Evolutionary conservation across 2,329 filamentous ascomycete species (phyloP), one percentile per base, ranked within the genome.

Genomic region (Atkinsonella hypoxylon): DNA sequence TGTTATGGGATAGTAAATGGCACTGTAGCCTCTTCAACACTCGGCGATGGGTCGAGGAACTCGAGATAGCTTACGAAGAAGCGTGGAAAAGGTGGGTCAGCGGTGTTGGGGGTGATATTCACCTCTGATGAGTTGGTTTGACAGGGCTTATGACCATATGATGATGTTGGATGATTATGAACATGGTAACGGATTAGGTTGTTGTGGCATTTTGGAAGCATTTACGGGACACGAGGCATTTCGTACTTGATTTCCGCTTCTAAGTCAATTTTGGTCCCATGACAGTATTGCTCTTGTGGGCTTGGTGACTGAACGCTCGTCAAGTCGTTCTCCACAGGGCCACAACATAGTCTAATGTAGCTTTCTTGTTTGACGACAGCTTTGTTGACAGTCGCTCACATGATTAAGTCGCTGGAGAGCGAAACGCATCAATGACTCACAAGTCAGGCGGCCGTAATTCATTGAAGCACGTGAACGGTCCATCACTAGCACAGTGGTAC

Each of bases 71-170:
- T 12, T 98, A 96, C 65, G 83, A 87, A 56, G 80, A 86, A 63
- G 89, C 90, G 17, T 98, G 93, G 93, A 76, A 76, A 59, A 79
- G 81, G 62, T 98, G 93, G 91, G 89, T 90, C 39, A 75, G 72
- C 40, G 90, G 89, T 12, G 80, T 89, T 67, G 83, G 87, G n/a
- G 90, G 91, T 9, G 93, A 98, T 72, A 95, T 98, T 57, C 93
- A 89, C 75, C 75, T 98, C 42, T 76, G 54, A 61, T 40, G 22
- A 46, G n/a, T n/a, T 20, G 20, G 26, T 26, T 26, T 26, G 26
- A 26, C 26, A 26, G 26, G 4, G 8, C 26, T 26, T 26, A 5
- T 26, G 26, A 26, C 8, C 4, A 7, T 8, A 44, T 49, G 36
- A 53, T 32, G 40, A 51, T 11, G 46, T 50, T 20, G 38, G n/a